Evolutionary conservation across 495 filamentous ascomycete species (phyloP).

Genomic region (Lasiosphaeriaceae sp.): DNA sequence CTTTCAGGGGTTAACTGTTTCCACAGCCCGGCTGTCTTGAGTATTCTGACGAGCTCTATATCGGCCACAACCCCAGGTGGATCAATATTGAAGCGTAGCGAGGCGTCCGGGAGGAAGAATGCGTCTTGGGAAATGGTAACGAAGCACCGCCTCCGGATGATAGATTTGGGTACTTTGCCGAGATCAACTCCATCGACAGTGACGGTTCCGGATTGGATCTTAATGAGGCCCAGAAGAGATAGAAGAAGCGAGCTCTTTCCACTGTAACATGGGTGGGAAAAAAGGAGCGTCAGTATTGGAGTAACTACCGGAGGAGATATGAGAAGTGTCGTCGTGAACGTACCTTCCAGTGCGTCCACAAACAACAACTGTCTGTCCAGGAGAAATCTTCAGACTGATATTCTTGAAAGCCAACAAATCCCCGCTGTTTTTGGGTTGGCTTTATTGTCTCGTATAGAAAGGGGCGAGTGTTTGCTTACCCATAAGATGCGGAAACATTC

Average conservation of each 20-base stretch:
- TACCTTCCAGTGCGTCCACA: conserved; percentile 33
- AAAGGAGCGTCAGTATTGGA: too few relatives aligned
- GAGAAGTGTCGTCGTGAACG: neutral
- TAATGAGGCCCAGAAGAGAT: conserved; percentile 33
- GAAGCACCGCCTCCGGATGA: conserved; percentile 30
- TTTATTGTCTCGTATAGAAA: neutral
- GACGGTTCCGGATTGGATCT: conserved; percentile 26
- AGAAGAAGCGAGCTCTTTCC: conserved; percentile 40
- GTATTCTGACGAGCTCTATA: neutral
- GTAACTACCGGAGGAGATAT: neutral
- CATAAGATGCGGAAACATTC: conserved; percentile 33
- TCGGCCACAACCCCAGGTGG: conserved; percentile 2
- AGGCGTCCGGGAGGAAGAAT: conserved; percentile 32
- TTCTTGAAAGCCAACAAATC: conserved; percentile 24
- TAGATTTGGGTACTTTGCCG: conserved; percentile 16
- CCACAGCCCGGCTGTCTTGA: conserved; percentile 19
- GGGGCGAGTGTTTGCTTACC: conserved; percentile 7
- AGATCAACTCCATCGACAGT: conserved; percentile 34
- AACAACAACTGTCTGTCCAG: conserved; percentile 33
- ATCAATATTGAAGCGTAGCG: conserved; percentile 24
- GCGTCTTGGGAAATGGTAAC: conserved; percentile 43
- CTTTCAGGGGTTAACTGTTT: conserved; percentile 2
- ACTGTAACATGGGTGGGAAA: conserved; percentile 9
- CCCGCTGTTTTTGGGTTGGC: conserved; percentile 3
- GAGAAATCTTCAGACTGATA: conserved; percentile 27